Evolutionary conservation across 73 alveolate species (phyloP).

Genomic region (Paramecium pentaurelia): DNA sequence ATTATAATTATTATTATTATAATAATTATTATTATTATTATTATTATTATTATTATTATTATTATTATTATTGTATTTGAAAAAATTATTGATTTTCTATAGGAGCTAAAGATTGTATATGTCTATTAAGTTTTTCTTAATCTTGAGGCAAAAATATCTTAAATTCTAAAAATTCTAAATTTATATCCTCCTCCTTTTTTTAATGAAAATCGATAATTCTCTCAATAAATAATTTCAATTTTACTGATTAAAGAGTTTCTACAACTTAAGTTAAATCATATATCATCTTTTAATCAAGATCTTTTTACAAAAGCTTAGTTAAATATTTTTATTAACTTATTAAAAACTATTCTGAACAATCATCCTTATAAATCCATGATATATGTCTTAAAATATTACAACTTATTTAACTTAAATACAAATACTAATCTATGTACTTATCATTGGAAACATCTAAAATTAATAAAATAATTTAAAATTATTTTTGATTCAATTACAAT

Average conservation of each 20-base stretch:
- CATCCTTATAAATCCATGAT: background rate
- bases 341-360: background rate
- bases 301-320: background rate
- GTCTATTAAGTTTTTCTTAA: background rate
- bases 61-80: too few species aligned
- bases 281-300: background rate
- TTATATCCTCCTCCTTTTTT: background rate
- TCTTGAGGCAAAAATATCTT: background rate
- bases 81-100: too few species aligned
- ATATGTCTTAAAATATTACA: background rate
- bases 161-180: background rate
- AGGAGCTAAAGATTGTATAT: too few species aligned
- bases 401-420: background rate
- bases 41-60: too few species aligned
- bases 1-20: too few species aligned
- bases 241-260: background rate
- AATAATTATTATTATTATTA: too few species aligned
- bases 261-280: background rate
- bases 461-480: background rate
- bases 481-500: background rate
- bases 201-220: background rate
- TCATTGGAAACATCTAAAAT: background rate
- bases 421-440: background rate
- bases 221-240: background rate
- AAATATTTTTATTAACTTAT: background rate